Evolutionary conservation across 2,329 filamentous ascomycete genomes (phyloP), one percentile per base, ranked within the genome.

Genomic region (Colletotrichum brevisporum): DNA sequence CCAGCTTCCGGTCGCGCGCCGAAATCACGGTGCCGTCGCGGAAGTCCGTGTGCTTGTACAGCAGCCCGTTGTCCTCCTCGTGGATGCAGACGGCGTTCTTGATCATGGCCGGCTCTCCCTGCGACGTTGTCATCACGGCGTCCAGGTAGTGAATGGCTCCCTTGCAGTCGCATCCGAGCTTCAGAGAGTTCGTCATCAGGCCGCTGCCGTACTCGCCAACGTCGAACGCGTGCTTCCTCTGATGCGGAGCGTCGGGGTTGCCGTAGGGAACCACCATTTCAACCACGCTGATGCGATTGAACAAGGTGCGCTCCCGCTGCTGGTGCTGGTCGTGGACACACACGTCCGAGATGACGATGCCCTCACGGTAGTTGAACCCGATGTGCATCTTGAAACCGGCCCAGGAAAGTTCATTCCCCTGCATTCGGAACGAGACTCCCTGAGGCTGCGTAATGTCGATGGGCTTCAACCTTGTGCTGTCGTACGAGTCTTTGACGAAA

Each of bases 71-170:
- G 72, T 94, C 91, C 79, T 94, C 91, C 78, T 94, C 91, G 78
- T 94, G 91, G 66, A 94, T 91, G 74, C 91, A 94, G 71, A 94
- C 91, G 6, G 91, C 91, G 73, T 94, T 93, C 81, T 93, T 92
- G 80, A 94, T 90, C 2, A 89, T 88, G 6, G 88, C 89, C 3
- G 90, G 86, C 16, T 89, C 86, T 39, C 92, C 92, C 3, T 89
- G 88, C n/a, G 86, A 83, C 76, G 92, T 92, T 64, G 91, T 89
- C 75, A 93, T 92, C 6, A 89, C 87, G 2, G 65, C 70, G 36
- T 71, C 67, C 18, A 76, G 59, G 63, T 79, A 79, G 77, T 93
- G 91, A 73, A 94, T 94, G 0, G 89, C 89, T 9, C 91, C 91
- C 77, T 92, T 92, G 84, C 91, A 93, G 76, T 91, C 89, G 73